Evolutionary conservation across 768 basidiomycete genomes (phyloP).

Genomic region (Nevesoporus exiguus): DNA sequence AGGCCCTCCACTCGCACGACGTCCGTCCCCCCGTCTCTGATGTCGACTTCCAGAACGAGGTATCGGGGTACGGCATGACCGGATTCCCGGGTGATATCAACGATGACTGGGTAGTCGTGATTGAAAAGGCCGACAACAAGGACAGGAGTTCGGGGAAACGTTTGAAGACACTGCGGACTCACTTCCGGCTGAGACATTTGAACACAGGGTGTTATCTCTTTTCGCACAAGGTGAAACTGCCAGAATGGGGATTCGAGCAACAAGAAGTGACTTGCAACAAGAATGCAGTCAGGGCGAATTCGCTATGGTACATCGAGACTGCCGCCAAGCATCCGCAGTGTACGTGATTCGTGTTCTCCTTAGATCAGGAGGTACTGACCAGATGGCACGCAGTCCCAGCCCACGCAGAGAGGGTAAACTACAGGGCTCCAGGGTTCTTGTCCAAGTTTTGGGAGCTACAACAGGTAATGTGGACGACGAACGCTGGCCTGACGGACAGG

Average conservation of each 20-base stretch:
- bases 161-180: constrained; percentile 74
- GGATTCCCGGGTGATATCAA: constrained; percentile 87
- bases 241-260: constrained; percentile 97
- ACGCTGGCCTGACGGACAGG: constrained; percentile 91
- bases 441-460: constrained; percentile 90
- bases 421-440: constrained; percentile 84
- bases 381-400: constrained; percentile 50
- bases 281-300: constrained; percentile 86
- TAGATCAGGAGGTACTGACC: not conserved
- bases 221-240: constrained; percentile 96
- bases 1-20: constrained; percentile 93
- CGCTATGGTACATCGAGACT: constrained; percentile 93
- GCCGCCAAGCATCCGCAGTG: constrained; percentile 59
- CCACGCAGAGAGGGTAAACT: constrained; percentile 82
- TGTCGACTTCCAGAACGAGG: constrained; percentile 99
- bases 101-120: constrained; percentile 91
- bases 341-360: constrained; percentile 38
- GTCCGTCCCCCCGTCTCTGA: constrained; percentile 92
- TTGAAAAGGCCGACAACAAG: constrained; percentile 60
- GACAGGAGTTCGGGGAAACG: constrained; percentile 68
- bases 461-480: constrained; percentile 95
- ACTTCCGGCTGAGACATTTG: constrained; percentile 79
- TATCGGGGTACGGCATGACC: constrained; percentile 87
- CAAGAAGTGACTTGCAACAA: constrained; percentile 99
- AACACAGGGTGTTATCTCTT: constrained; percentile 95